Evolutionary conservation across 176 grass and related monocot species (phyloP).

Genomic region (Bromus sterilis): DNA sequence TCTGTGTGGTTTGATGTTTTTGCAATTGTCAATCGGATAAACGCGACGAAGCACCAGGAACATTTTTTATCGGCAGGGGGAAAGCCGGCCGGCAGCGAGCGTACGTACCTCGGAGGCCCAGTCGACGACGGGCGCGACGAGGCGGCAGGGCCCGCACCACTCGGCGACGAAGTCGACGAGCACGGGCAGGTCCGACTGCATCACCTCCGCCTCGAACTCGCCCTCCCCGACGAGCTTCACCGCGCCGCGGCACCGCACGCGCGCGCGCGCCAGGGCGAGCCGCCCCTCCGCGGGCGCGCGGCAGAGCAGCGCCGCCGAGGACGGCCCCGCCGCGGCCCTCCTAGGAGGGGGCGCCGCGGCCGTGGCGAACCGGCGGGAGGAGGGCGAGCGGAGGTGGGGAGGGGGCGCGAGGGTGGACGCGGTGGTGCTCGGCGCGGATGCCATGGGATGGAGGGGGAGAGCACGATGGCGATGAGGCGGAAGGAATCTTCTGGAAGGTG

Average conservation of each 20-base stretch:
- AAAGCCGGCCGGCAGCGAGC: not conserved
- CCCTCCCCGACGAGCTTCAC: conserved; percentile 42
- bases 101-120: conserved; percentile 64
- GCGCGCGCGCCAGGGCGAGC: conserved; percentile 3
- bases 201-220: conserved; percentile 67
- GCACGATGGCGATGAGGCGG: conserved; percentile 25
- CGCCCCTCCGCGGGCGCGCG: not conserved
- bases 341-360: not conserved
- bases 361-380: not conserved
- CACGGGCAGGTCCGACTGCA: conserved; percentile 78
- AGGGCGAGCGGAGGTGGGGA: not conserved
- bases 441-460: not conserved
- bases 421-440: conserved; percentile 39
- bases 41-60: not conserved
- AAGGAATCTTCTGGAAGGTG: conserved; percentile 32
- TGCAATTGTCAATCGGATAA: not conserved
- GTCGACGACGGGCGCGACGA: conserved; percentile 76
- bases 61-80: not conserved
- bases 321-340: not conserved
- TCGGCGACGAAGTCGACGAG: conserved; percentile 96
- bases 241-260: conserved; percentile 53
- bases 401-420: not conserved
- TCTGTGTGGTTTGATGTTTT: not conserved
- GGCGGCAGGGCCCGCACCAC: conserved; percentile 94
- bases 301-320: not conserved